A percentile compares a stretch with the other conserved stretches of the same genome.
Conservation (phyloP, 1,284 basidiomycete genomes). For the Hemileia vastatrix region DNA sequence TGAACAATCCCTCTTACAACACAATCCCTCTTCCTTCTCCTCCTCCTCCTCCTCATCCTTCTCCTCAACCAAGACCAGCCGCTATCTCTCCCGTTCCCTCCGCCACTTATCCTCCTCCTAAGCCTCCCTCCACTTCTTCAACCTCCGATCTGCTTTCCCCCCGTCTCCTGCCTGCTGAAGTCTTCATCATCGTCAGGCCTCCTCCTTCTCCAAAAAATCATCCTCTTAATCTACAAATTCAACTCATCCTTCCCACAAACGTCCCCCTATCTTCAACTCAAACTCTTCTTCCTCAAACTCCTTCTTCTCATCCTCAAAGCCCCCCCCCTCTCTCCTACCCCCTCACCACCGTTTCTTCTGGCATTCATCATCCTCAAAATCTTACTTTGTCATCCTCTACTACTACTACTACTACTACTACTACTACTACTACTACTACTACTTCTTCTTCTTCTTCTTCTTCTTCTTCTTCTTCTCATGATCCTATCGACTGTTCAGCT, state of each 20-base stretch:
- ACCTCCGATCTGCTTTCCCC: background rate
- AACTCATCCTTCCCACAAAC: conserved; percentile 57
- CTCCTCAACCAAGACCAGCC: too few relatives aligned
- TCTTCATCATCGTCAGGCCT: conserved; percentile 62
- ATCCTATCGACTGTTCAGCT: background rate
- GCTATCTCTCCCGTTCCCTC: background rate
- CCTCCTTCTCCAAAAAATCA: conserved; percentile 74
- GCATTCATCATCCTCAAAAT: too few relatives aligned
- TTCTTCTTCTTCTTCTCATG: too few relatives aligned
- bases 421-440: background rate
- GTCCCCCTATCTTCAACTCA: too few relatives aligned
- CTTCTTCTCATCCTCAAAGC: too few relatives aligned
- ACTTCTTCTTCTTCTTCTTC: background rate
- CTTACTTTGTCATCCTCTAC: too few relatives aligned
- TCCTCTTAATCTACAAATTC: conserved; percentile 83
- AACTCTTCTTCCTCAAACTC: too few relatives aligned
- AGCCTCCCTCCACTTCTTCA: background rate
- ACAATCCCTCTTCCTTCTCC: background rate
- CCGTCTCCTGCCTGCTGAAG: conserved; percentile 2
- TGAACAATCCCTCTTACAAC: background rate
- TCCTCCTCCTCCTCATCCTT: background rate
- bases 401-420: background rate
- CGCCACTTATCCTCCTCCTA: background rate
- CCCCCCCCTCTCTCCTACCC: too few relatives aligned
- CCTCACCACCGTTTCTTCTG: too few relatives aligned